Percentiles rank a stretch among this genome's conserved stretches.
Evolutionary conservation across 192 early-diverging fungal species (phyloP).

Genomic region (Podila clonocystis): DNA sequence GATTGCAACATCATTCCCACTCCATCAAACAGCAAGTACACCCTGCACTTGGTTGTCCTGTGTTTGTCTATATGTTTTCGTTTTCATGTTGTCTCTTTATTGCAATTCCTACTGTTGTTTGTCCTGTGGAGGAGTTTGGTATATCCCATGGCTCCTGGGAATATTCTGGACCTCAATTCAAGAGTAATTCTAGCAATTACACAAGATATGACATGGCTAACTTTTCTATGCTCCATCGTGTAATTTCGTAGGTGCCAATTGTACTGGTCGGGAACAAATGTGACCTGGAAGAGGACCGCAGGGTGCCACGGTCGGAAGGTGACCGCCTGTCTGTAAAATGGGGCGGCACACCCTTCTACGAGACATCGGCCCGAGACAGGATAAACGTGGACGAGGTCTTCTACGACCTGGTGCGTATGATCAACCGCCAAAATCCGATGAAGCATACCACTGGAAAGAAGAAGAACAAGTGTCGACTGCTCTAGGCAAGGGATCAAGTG

Average conservation of each 20-base stretch:
- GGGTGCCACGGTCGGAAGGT: conserved; percentile 74
- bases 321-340: conserved; percentile 68
- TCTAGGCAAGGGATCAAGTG: too few species aligned
- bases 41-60: neutral
- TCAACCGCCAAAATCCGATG: conserved; percentile 70
- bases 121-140: neutral
- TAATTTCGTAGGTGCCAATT: conserved; percentile 71
- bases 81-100: neutral
- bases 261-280: conserved; percentile 95
- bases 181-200: too few species aligned
- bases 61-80: neutral
- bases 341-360: conserved; percentile 79
- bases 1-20: too few species aligned
- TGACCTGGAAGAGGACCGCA: conserved; percentile 80
- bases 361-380: conserved; percentile 87
- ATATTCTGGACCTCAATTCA: too few species aligned
- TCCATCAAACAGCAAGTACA: too few species aligned
- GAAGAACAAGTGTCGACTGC: conserved; percentile 10
- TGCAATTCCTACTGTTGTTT: neutral
- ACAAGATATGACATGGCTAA: too few species aligned
- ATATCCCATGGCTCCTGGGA: too few species aligned
- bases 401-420: conserved; percentile 89
- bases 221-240: neutral
- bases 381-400: conserved; percentile 94
- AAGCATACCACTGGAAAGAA: conserved; percentile 36